Evolutionary conservation across 768 basidiomycete species (phyloP).

Genomic region (Rhizopogon roseolus): DNA sequence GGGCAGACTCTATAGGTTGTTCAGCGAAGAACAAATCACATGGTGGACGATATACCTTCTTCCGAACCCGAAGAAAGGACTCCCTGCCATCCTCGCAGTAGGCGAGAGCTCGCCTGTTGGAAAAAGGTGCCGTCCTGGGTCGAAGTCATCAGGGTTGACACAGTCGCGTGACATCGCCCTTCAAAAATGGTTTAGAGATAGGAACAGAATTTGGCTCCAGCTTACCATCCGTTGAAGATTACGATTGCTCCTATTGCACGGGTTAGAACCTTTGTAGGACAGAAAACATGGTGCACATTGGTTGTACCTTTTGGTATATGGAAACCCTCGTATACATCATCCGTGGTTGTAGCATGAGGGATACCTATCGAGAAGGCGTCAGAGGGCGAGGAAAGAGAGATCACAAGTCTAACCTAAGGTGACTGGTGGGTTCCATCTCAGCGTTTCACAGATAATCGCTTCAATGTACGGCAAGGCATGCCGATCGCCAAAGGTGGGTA

Average conservation of each 20-base stretch:
- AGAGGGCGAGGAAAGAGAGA: too few relatives aligned
- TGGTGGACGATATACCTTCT: not conserved
- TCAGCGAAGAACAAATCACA: not conserved
- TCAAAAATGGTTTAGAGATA: not conserved
- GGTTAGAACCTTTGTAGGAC: not conserved
- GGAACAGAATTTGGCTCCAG: not conserved
- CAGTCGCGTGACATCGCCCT: not conserved
- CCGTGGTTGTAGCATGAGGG: not conserved
- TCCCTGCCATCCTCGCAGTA: not conserved
- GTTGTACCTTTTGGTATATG: not conserved
- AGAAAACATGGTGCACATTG: not conserved
- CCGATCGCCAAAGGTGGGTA: conserved; percentile 1
- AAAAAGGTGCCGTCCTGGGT: not conserved
- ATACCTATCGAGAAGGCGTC: not conserved
- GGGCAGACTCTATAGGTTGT: not conserved
- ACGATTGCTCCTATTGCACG: not conserved
- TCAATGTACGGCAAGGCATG: conserved; percentile 4
- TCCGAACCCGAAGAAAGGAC: not conserved
- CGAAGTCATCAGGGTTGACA: not conserved
- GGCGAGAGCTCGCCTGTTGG: not conserved
- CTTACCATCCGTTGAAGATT: not conserved
- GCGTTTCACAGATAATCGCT: conserved; percentile 4
- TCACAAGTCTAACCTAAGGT: conserved; percentile 3
- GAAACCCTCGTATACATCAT: not conserved
- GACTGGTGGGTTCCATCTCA: conserved; percentile 2